phyloP scores from a whole-genome alignment of 2,329 filamentous ascomycete genomes.

The Achaetomium macrosporum region DNA sequence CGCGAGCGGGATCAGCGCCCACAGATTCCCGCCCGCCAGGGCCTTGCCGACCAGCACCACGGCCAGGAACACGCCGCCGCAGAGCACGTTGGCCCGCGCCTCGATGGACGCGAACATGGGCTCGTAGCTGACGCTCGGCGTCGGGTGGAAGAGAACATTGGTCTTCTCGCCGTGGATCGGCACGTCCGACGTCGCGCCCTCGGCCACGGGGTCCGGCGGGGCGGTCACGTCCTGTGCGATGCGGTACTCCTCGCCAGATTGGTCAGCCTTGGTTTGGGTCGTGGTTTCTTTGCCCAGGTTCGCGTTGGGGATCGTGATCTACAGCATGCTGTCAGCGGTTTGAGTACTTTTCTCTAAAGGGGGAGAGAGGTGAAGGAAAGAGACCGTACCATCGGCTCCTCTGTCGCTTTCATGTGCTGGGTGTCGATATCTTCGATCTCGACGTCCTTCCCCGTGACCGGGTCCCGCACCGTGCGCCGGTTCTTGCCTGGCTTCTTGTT shows the following conservation, averaged over 20 bases:
- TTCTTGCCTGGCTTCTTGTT: slow-evolving; percentile 31
- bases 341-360: neutral
- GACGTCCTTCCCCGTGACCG: slow-evolving; percentile 79
- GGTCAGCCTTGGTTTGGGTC: slow-evolving; percentile 62
- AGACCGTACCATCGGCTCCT: slow-evolving; percentile 61
- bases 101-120: slow-evolving; percentile 78
- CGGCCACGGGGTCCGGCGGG: slow-evolving; percentile 77
- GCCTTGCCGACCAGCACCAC: slow-evolving; percentile 73
- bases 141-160: slow-evolving; percentile 92
- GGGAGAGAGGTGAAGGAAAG: neutral
- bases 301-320: slow-evolving; percentile 83
- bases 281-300: slow-evolving; percentile 73
- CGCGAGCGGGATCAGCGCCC: slow-evolving; percentile 69
- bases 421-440: slow-evolving; percentile 69
- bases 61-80: slow-evolving; percentile 61
- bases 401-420: slow-evolving; percentile 58
- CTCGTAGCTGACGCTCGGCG: slow-evolving; percentile 81
- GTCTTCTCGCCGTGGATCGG: slow-evolving; percentile 96
- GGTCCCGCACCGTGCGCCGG: slow-evolving; percentile 75
- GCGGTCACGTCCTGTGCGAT: slow-evolving; percentile 82
- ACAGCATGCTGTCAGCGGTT: neutral
- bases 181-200: slow-evolving; percentile 83
- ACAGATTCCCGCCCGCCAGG: slow-evolving; percentile 69
- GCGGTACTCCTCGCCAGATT: slow-evolving; percentile 75
- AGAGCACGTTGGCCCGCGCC: slow-evolving; percentile 64